Evolutionary conservation across 1,139 yeast genomes (phyloP).

Genomic region (Wickerhamomyces sp.): DNA sequence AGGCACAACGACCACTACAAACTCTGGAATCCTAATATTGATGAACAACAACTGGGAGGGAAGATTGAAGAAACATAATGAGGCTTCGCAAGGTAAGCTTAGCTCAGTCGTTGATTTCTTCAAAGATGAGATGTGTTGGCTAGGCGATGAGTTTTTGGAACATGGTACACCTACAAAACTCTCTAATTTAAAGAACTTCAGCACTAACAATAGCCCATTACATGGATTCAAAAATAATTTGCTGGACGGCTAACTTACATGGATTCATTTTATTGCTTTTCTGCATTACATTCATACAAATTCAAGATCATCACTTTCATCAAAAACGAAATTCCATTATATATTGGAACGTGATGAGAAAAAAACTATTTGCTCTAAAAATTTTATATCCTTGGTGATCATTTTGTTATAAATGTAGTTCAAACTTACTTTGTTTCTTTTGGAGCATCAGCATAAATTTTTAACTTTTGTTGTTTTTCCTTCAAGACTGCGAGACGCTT

Average conservation of each 20-base stretch:
- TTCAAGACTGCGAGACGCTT: conserved; percentile 6
- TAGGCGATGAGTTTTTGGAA: conserved; percentile 11
- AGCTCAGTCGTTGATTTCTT: conserved; percentile 43
- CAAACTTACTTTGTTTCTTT: background rate
- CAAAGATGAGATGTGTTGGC: conserved; percentile 31
- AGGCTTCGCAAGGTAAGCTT: conserved; percentile 47
- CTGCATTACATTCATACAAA: background rate
- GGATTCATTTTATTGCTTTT: background rate
- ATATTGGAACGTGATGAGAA: too few relatives aligned
- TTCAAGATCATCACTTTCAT: too few relatives aligned
- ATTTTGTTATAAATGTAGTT: background rate
- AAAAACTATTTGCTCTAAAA: too few relatives aligned
- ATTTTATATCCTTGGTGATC: background rate
- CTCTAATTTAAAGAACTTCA: conserved; percentile 17
- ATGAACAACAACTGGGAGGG: conserved; percentile 49
- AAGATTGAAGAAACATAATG: conserved; percentile 57
- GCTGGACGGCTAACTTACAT: background rate
- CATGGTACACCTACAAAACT: conserved; percentile 8
- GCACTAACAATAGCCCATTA: conserved; percentile 21
- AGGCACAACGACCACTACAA: conserved; percentile 16
- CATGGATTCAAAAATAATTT: conserved; percentile 14
- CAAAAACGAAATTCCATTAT: too few relatives aligned
- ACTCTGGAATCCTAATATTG: conserved; percentile 34
- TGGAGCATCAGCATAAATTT: conserved; percentile 1
- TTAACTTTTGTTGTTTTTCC: conserved; percentile 1